Evolutionary conservation across 2,329 filamentous ascomycete genomes (phyloP), one percentile per base, ranked within the genome.

Genomic region (Hypocreales sp.): DNA sequence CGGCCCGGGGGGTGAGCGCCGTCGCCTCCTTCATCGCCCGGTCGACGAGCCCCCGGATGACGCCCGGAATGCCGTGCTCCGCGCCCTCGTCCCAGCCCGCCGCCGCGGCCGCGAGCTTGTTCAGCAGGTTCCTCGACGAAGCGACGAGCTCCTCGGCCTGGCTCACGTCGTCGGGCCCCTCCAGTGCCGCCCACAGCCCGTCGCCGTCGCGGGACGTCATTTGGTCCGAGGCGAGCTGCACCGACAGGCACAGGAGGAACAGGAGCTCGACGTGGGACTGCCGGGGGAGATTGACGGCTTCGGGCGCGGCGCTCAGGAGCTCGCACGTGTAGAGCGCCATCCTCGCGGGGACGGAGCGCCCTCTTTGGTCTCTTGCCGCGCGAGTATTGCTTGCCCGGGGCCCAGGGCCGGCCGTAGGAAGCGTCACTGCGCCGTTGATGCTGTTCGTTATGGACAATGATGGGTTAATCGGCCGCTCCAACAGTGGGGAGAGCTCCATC

Each of bases 401-500:
- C 12, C 8, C 9, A 5, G 37, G 15, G 42, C 29, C 0, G 45
- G 29, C 5, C 8, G 41, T 36, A 8, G 55, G 46, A 1, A 93
- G 53, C 36, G 78, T 73, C 5, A 79, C 67, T 1, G 71, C 70
- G 4, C 82, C 82, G 1, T 70, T 72, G 6, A 93, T 57, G 15
- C 64, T 64, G 42, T 74, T 86, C 3, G 77, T 81, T 5, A 93
- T 67, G 0, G 81, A 71, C 4, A 92, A 52, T 0, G 81, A 74
- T 5, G 67, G 58, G 33, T 70, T 67, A 3, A 73, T 64, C 1
- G 55, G 40, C 1, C 51, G 44, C 17, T 59, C 47, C 5, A 79
- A 50, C 31, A 83, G 47, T 11, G 43, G 45, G 2, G 35, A 35
- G 63, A 93, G 50, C 10, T 79, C 67, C 10, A 59, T 39, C 39